Conservation (phyloP, 192 early-diverging fungal species). For the Podila epicladia region DNA sequence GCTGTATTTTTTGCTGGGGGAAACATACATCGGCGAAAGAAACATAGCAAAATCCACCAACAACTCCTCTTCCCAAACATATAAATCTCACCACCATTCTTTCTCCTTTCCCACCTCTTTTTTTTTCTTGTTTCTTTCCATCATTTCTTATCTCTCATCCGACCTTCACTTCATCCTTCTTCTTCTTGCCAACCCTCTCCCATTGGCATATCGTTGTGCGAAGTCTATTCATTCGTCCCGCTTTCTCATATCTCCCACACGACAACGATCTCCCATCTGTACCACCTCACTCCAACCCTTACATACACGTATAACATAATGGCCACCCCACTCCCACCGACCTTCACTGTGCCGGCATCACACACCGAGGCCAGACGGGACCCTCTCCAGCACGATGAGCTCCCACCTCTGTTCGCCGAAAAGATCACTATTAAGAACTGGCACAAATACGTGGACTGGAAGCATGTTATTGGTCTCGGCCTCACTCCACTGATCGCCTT, state of each 20-base stretch:
- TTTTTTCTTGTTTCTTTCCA: background rate
- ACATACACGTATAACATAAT: conserved; percentile 10
- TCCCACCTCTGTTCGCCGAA: conserved; percentile 50
- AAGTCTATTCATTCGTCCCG: background rate
- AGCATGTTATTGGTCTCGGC: conserved; percentile 69
- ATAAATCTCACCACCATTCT: background rate
- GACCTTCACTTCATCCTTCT: background rate
- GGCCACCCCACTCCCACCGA: conserved; percentile 50
- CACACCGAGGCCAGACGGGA: conserved; percentile 38
- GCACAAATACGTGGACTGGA: conserved; percentile 74
- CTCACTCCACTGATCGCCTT: conserved; percentile 82
- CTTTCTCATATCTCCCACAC: too few species aligned
- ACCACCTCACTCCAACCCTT: background rate
- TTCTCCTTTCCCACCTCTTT: background rate
- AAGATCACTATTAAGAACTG: conserved; percentile 61
- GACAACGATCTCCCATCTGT: background rate
- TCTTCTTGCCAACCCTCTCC: background rate
- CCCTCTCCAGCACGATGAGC: conserved; percentile 34
- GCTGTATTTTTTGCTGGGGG: too few species aligned
- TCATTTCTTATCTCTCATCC: background rate
- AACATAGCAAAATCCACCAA: too few species aligned
- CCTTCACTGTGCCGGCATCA: conserved; percentile 42
- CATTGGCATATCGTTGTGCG: background rate
- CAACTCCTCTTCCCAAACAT: background rate
- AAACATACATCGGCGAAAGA: too few species aligned